Evolutionary conservation across 495 filamentous ascomycete genomes (phyloP).

Genomic region (Neurospora sp.): DNA sequence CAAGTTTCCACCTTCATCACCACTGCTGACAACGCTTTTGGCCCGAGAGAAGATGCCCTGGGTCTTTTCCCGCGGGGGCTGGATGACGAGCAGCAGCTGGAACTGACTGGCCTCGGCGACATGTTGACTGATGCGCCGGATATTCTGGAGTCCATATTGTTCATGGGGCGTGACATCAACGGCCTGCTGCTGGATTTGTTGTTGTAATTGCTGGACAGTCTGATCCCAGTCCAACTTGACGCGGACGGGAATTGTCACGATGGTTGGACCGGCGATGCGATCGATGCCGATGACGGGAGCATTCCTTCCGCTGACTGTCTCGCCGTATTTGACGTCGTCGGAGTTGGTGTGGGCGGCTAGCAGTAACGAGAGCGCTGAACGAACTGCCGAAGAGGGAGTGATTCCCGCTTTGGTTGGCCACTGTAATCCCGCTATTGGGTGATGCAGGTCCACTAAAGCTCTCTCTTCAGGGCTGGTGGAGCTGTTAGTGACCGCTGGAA

Average conservation of each 20-base stretch:
- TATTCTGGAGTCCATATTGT: slow-evolving; percentile 36
- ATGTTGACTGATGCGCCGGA: slow-evolving; percentile 21
- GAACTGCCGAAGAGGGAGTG: neutral
- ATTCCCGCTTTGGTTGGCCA: neutral
- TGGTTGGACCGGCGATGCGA: slow-evolving; percentile 41
- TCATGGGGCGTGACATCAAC: slow-evolving; percentile 32
- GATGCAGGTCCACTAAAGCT: neutral
- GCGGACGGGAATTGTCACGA: slow-evolving; percentile 44
- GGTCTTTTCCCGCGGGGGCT: slow-evolving; percentile 3
- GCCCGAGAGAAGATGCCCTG: neutral
- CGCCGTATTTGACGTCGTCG: slow-evolving; percentile 35
- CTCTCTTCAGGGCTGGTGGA: neutral
- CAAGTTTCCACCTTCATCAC: neutral
- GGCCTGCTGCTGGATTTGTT: slow-evolving; percentile 23
- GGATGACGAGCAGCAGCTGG: slow-evolving; percentile 32
- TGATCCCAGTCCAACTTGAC: slow-evolving; percentile 1
- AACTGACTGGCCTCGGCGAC: slow-evolving; percentile 26
- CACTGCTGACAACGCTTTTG: neutral
- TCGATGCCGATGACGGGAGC: slow-evolving; percentile 34
- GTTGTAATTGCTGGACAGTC: slow-evolving; percentile 9
- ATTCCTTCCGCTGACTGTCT: slow-evolving; percentile 34
- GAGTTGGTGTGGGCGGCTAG: slow-evolving; percentile 27
- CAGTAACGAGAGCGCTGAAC: slow-evolving; percentile 3
- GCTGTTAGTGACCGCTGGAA: neutral
- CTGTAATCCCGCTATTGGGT: neutral